Base-by-base conservation (phyloP, 805 yeast genomes). In the Kregervanrija delftensis region DNA sequence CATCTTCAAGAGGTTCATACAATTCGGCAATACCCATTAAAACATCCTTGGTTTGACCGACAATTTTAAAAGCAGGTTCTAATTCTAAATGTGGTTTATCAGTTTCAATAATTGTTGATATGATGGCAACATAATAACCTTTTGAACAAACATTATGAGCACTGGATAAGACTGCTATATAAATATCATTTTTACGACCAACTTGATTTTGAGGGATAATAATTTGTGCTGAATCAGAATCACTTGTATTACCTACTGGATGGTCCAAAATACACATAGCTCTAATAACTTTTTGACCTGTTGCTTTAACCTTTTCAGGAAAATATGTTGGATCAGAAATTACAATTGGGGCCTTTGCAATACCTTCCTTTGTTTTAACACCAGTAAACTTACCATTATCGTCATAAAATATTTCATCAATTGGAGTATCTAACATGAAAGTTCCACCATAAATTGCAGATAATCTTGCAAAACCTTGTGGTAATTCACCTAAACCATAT, bases 391-490 rank as follows among this genome's bases (percentile, higher is more conserved):
- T 83, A 14, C 83, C 86, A 28, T 76, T 79, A 11, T 77, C 83
- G 43, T 75, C 79, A 64, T 82, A 90, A 41, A 86, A 72, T 14
- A 90, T 76, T 67, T 91, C 96, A 49, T 93, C 96, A 50, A 93
- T 81, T 40, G 97, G 96, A 31, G 96, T 91, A 63, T 89, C 96
- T 60, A 93, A 77, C 99, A 93, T 93, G 63, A 89, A 93, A 14
- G 98, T 91, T 59, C 99, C 99, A 52, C 99, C 99, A 61, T 93
- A 89, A 53, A 93, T 91, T 22, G 99, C 99, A 42, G 95, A 83
- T 49, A 93, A 77, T 63, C 99, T 78, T 10, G 98, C 97, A 71
- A 93, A 93, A 8, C 97, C 99, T 69, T 93, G 99, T n/a, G 99
- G 99, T 48, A 93, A 74, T 66, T 93, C 99, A 42, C 99, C 99